Evolutionary conservation across 495 filamentous ascomycete genomes (phyloP).

Genomic region (Lineolata rhizophorae): DNA sequence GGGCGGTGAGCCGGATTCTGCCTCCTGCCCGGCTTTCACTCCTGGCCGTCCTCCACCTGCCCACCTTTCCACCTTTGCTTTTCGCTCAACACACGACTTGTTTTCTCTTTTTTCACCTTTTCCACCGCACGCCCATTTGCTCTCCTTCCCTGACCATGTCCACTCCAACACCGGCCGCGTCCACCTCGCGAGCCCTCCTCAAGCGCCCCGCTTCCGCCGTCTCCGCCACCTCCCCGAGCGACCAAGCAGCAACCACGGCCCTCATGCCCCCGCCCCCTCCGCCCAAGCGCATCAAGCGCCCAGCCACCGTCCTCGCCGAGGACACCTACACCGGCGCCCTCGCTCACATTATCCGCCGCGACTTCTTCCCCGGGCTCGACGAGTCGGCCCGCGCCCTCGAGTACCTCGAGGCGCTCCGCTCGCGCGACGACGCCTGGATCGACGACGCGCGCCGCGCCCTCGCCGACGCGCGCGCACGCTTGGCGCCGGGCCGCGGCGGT

Average conservation of each 20-base stretch:
- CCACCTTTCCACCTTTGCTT: no score
- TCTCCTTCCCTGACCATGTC: no score
- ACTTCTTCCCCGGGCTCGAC: conserved; percentile 85
- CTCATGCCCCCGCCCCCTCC: conserved; percentile 85
- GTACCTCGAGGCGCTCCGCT: conserved; percentile 77
- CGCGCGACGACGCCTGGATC: conserved; percentile 70
- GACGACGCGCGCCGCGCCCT: conserved; percentile 51
- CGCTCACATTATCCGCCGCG: conserved; percentile 85
- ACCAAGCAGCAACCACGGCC: no score
- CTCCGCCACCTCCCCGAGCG: no score
- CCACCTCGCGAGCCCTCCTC: conserved; percentile 28
- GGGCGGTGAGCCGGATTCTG: no score
- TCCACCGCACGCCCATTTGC: no score
- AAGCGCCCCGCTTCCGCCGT: conserved; percentile 42
- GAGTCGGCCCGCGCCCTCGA: conserved; percentile 76
- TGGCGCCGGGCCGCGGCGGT: conserved; percentile 50
- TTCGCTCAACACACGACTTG: no score
- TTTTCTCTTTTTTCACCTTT: no score
- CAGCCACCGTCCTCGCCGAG: conserved; percentile 75
- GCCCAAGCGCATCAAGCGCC: conserved; percentile 80
- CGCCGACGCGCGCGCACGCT: conserved; percentile 48
- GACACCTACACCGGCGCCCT: conserved; percentile 79
- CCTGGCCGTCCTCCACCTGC: no score
- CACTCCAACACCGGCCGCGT: neutral
- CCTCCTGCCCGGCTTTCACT: no score